Base-by-base conservation (phyloP, 805 yeast genomes). In the Candida mattraensis region DNA sequence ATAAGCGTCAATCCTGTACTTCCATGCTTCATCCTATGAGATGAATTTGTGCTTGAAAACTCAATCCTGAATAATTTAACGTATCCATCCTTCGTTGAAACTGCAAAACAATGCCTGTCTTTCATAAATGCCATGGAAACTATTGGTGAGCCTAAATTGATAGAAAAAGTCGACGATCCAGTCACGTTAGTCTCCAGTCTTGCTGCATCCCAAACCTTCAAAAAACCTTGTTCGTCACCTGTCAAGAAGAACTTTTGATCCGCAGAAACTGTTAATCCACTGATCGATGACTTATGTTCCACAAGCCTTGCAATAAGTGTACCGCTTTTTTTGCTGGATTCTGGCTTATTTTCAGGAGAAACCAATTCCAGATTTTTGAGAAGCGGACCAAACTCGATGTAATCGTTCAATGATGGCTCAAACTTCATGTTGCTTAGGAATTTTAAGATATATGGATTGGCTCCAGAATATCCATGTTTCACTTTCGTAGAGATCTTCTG, bases 201-300 rank as follows among this genome's bases (percentile, higher is more conserved):
- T 7, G 63, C 50, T 1, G 80, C 60, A 52, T 87, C 94, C 97
- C 97, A 93, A 0, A 91, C 59, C 45, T 78, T 82, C 24, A 93
- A 51, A 2, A 64, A 53, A 0, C 97, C 96, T 18, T 73, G 72
- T 30, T 80, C 83, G 6, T 93, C 86, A 2, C 88, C 95, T 2
- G 93, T 80, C 3, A 87, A 63, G 44, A 91, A 79, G 45, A 76
- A 82, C 16, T 74, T 73, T 11, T 77, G 71, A 18, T 82, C 79
- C 0, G 83, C 79, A 5, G 85, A 70, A 0, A 76, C 72, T 1
- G 70, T 74, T 7, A 87, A 53, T 18, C 80, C 62, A 15, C 69
- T 77, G n/a, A 88, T 65, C 2, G 77, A 33, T 0, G 76, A 67
- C n/a, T 63, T 63, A 50, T 82, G 87, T 27, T 83, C 87, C 24